These are phyloP conservation scores for Suhomyces bribrorum DNA, from an alignment of 1,139 yeast genomes.

Conservation along the genomic window DNA sequence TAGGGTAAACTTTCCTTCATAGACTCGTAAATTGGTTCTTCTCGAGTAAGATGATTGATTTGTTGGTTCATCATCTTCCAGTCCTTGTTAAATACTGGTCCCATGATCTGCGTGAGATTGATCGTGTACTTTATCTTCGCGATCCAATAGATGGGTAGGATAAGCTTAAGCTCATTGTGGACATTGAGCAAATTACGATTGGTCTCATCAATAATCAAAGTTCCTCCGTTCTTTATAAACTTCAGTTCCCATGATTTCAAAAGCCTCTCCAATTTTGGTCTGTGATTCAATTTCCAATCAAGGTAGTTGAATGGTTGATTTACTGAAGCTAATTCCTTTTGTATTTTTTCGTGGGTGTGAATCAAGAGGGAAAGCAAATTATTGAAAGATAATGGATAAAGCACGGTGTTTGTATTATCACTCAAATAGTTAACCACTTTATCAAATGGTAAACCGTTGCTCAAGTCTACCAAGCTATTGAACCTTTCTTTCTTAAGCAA, in stretches of 20 bases:
- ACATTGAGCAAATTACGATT: constrained; percentile 51
- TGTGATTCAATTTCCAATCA: constrained; percentile 61
- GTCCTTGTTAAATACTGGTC: constrained; percentile 59
- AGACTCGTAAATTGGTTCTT: constrained; percentile 50
- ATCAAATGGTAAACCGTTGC: constrained; percentile 57
- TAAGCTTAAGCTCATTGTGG: constrained; percentile 59
- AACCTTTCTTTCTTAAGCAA: constrained; percentile 23
- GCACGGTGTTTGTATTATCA: constrained; percentile 2
- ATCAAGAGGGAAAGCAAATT: constrained; percentile 66
- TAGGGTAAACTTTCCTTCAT: constrained; percentile 58
- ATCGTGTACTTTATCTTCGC: constrained; percentile 65
- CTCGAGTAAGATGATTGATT: constrained; percentile 36
- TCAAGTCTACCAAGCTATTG: constrained; percentile 47
- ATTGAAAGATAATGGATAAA: constrained; percentile 40
- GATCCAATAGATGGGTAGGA: constrained; percentile 62
- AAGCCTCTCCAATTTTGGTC: constrained; percentile 56
- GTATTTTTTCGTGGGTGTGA: constrained; percentile 72
- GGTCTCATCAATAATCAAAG: constrained; percentile 52
- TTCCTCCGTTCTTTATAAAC: constrained; percentile 62
- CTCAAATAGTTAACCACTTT: constrained; percentile 51
- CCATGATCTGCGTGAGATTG: constrained; percentile 57
- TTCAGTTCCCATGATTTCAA: constrained; percentile 66
- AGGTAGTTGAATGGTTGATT: constrained; percentile 31
- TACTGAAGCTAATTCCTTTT: constrained; percentile 45
- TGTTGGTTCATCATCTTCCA: constrained; percentile 64